A percentile compares a stretch with the other conserved stretches of the same genome.
These are phyloP conservation scores for Colletotrichum nymphaeae DNA, from an alignment of 2,329 filamentous ascomycete genomes.

Conservation along the genomic window DNA sequence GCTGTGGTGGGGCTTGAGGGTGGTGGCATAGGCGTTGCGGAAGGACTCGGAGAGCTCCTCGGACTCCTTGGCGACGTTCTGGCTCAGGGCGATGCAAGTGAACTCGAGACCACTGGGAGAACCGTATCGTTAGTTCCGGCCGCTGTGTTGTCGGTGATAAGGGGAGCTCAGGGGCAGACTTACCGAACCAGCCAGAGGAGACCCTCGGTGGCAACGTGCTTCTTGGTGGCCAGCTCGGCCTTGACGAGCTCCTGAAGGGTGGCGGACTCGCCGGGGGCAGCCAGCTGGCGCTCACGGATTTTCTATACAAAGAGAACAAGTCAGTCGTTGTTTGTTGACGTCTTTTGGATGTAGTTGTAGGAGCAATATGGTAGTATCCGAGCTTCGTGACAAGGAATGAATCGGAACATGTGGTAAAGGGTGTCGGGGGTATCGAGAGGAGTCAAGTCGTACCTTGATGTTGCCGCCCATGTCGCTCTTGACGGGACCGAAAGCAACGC, in stretches of 20 bases:
- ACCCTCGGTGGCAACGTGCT: conserved; percentile 89
- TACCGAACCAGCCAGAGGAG: conserved; percentile 92
- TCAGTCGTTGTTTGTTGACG: background rate
- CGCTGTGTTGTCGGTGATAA: no score
- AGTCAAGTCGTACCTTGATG: conserved; percentile 75
- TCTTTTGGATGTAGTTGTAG: background rate
- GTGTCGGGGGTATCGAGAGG: conserved; percentile 9
- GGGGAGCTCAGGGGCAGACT: conserved; percentile 38
- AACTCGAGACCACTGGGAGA: conserved; percentile 86
- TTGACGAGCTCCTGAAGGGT: conserved; percentile 86
- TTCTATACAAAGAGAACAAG: conserved; percentile 68
- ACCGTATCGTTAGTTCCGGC: conserved; percentile 2
- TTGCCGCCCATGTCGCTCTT: conserved; percentile 94
- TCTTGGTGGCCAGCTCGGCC: conserved; percentile 91
- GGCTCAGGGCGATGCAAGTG: conserved; percentile 84
- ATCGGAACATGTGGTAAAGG: conserved; percentile 7
- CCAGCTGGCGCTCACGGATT: conserved; percentile 85
- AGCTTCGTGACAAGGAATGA: background rate
- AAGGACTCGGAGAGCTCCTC: conserved; percentile 90
- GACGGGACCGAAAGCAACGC: conserved; percentile 86
- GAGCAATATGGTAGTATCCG: background rate
- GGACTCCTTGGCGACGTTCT: conserved; percentile 75
- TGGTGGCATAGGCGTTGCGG: conserved; percentile 83
- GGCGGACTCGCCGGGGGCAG: conserved; percentile 80
- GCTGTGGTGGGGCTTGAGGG: conserved; percentile 93